A percentile compares a stretch with the other conserved stretches of the same genome.
Evolutionary conservation across 352 stramenopile species (phyloP).

Genomic region (Globisporangium okanoganense): DNA sequence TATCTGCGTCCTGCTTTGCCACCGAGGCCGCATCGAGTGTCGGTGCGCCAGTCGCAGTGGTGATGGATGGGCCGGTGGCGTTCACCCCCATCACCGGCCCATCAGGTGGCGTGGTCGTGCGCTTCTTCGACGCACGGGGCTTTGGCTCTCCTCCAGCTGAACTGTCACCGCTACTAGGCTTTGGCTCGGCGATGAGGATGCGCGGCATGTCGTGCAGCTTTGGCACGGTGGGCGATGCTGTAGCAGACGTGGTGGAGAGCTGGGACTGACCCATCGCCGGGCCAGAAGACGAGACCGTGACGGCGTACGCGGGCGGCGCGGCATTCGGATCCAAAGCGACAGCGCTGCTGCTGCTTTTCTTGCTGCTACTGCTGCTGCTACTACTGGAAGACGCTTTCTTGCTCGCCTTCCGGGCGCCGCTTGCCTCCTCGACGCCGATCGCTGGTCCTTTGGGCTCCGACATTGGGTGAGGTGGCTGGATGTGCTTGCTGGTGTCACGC

Average conservation of each 20-base stretch:
- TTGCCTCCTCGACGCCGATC: slow-evolving; percentile 5
- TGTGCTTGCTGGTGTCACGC: too few species aligned
- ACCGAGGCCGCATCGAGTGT: slow-evolving; percentile 9
- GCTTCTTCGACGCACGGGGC: slow-evolving; percentile 42
- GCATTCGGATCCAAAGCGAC: slow-evolving; percentile 5
- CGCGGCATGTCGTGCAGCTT: slow-evolving; percentile 28
- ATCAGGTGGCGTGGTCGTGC: slow-evolving; percentile 19
- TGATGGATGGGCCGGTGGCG: slow-evolving; percentile 8
- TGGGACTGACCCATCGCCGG: slow-evolving; percentile 5
- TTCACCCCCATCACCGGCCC: neutral
- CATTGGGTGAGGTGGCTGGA: too few species aligned
- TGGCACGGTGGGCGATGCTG: slow-evolving; percentile 19
- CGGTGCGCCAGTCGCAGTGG: neutral
- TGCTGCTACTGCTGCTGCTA: slow-evolving; percentile 2
- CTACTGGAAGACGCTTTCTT: slow-evolving; percentile 24
- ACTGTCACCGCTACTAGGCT: slow-evolving; percentile 10
- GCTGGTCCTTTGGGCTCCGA: slow-evolving; percentile 32
- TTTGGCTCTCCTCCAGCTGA: slow-evolving; percentile 17
- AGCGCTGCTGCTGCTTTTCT: neutral
- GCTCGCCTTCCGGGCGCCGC: slow-evolving; percentile 23
- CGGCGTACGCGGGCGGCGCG: slow-evolving; percentile 2
- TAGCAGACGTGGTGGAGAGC: slow-evolving; percentile 12
- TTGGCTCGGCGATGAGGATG: slow-evolving; percentile 44
- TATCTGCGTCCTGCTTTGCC: slow-evolving; percentile 34
- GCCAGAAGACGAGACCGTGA: neutral